Base-by-base conservation (phyloP, 129 eudicot species). In the Scalesia atractyloides region DNA sequence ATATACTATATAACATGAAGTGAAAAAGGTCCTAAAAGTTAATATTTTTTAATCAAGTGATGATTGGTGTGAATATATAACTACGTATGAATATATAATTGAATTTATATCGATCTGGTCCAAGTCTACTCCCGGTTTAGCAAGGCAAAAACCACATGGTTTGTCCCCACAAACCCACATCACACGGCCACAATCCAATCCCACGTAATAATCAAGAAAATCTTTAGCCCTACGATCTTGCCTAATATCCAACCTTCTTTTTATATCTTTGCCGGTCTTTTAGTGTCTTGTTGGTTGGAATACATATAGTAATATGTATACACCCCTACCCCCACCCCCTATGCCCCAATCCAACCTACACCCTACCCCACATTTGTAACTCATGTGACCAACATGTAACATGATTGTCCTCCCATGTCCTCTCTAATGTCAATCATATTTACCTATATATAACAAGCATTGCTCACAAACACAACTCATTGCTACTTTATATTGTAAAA, bases 141-240 rank as follows among this genome's bases (percentile, higher is more conserved):
- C 66, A 30, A 60, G 66, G 66, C 66, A 60, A 30, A 60, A 60
- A 33, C 57, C 76, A 58, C 76, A 72, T 72, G 76, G 76, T 43
- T 22, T 72, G 76, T 72, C 76, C 64, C 76, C 58, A 72, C 68
- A 57, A 44, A 58, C 30, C 63, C 68, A 72, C 9, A 72, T 72
- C 76, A 72, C 68, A 72, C 76, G 76, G 76, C 54, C 56, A 58
- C 76, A 58, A 72, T 43, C 14, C 1, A 56, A 70, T 39, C 75
- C 66, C 54, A 70, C 75, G 43, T 56, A 70, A 50, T 58, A 30
- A 72, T n/a, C 76, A 57, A 39, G 15, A 58, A 58, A 14, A 58
- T 58, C 76, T 58, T 72, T 59, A 58, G 46, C 67, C 75, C 56
- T 72, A 72, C 76, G 76, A 72, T 72, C 16, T 17, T 52, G 46